Evolutionary conservation across 441 rosid species (phyloP), one percentile per base, ranked within the genome.

Genomic region (Arabidopsis hybrid): DNA sequence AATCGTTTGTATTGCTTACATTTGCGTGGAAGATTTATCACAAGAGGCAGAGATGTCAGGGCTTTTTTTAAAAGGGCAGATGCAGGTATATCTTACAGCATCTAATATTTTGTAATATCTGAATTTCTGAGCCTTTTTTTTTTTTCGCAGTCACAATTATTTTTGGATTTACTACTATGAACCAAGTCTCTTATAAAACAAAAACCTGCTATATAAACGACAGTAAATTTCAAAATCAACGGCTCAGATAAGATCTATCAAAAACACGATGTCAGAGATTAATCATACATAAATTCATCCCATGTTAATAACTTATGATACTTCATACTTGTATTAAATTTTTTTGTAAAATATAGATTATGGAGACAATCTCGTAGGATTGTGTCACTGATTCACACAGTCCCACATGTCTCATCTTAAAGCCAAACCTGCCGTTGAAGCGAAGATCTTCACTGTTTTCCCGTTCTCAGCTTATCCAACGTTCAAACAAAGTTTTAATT

Each of bases 171-270:
- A 77, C 50, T 46, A n/a, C 29, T 71, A 57, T 34, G 72, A 65
- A 47, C 61, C 75, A 47, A 43, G 47, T 69, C 60, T 47, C 65
- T 69, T 63, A 36, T 31, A 76, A 69, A 63, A 63, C 53, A 63
- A 76, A 68, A 75, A 36, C 45, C 66, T 76, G 67, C 21, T 60
- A 76, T 40, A 50, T 34, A 16, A 17, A 63, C 21, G 84, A 88
- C 91, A 60, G 31, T 64, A 64, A 39, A 70, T 45, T 82, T 89
- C 82, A 74, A 87, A 87, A 78, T 67, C 78, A 78, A 81, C 78
- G 91, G 87, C 78, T 60, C 4, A 16, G 86, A 87, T 87, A 60
- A 36, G 38, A 71, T 62, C 69, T 42, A 60, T 70, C 80, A 38
- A 69, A 40, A 34, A 14, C 16, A 50, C 34, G 79, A 80, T 76